A percentile compares a stretch with the other conserved stretches of the same genome.
Conservation (phyloP, 192 early-diverging fungal genomes). For the Coemansia sp. region DNA sequence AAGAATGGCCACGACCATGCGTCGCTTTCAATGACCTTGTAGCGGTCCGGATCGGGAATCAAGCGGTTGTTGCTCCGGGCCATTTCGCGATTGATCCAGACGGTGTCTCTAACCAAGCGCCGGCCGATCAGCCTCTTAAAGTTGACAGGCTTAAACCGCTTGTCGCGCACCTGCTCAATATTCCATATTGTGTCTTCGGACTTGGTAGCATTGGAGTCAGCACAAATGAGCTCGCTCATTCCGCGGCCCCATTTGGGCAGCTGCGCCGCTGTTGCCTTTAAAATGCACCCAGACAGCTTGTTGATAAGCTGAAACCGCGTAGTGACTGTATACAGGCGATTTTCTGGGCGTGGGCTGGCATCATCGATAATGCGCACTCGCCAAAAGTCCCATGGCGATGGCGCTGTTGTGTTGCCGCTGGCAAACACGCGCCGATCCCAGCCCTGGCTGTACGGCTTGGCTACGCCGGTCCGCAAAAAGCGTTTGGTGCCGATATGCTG, state of each 20-base stretch:
- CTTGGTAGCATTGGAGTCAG: constrained; percentile 58
- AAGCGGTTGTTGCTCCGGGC: constrained; percentile 68
- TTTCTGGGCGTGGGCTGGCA: constrained; percentile 36
- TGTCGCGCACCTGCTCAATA: constrained; percentile 22
- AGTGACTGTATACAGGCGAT: constrained; percentile 52
- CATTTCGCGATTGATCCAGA: constrained; percentile 74
- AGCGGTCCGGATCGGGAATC: constrained; percentile 64
- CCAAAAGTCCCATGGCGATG: constrained; percentile 53
- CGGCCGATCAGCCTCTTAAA: constrained; percentile 11
- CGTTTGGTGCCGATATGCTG: constrained; percentile 53
- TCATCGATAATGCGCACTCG: constrained; percentile 50
- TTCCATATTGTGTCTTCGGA: constrained; percentile 57
- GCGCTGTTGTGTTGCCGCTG: constrained; percentile 16
- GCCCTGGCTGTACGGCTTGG: constrained; percentile 2
- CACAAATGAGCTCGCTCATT: constrained; percentile 86
- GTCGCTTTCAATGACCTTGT: constrained; percentile 55
- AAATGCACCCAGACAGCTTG: constrained; percentile 65
- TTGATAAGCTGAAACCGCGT: constrained; percentile 67
- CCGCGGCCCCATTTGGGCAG: constrained; percentile 82
- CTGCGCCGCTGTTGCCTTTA: constrained; percentile 64
- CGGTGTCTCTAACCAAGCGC: constrained; percentile 16
- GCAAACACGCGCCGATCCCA: constrained; percentile 28
- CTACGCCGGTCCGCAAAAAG: constrained; percentile 31
- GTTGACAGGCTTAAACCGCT: constrained; percentile 20
- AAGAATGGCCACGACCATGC: constrained; percentile 65